Base-by-base conservation (phyloP, 129 eudicot species). In the Artemisia tridentata region DNA sequence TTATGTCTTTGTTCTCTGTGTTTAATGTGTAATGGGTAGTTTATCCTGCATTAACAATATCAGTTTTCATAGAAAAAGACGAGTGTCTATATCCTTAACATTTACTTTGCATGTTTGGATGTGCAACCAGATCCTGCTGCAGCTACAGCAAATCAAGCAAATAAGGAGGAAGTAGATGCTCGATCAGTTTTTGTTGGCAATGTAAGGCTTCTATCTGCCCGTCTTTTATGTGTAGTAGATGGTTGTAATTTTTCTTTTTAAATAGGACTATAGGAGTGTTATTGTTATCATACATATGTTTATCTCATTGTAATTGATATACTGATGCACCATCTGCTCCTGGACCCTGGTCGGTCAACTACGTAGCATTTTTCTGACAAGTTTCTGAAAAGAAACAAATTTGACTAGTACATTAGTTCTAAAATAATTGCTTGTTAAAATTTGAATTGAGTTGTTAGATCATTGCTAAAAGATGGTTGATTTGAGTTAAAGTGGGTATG, bases 171-270 rank as follows among this genome's bases (percentile, higher is more conserved):
- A 76, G 96, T 91, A 62, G 97, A 91, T 82, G 68, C 93, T 65
- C 81, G 98, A 48, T 91, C 98, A 0, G 82, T 91, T 45, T 91
- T 73, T 80, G 98, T 91, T 79, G 96, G 98, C 79, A 91, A 91
- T 82, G 98, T 91, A 78, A 91, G 98, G 56, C 56, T 51, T 51
- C 56, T 51, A 51, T 51, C 17, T 15, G 56, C 56, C 0, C 19
- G 3, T 10, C 0, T 4, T 51, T 51, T 14, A 15, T 63, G 74
- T 57, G 29, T 65, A 63, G 11, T n/a, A 29, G 58, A 67, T 51
- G 73, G 27, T 38, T 63, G 71, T 56, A 31, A 73, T 57, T 20
- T 19, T 70, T 74, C 21, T 51, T 61, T 68, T 55, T 48, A 43
- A 12, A 17, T 65, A 27, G 19, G 17, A 43, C 21, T 7, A 17